Conservation (phyloP, 2,329 filamentous ascomycete species). For the Arthrocladium fulminans region DNA sequence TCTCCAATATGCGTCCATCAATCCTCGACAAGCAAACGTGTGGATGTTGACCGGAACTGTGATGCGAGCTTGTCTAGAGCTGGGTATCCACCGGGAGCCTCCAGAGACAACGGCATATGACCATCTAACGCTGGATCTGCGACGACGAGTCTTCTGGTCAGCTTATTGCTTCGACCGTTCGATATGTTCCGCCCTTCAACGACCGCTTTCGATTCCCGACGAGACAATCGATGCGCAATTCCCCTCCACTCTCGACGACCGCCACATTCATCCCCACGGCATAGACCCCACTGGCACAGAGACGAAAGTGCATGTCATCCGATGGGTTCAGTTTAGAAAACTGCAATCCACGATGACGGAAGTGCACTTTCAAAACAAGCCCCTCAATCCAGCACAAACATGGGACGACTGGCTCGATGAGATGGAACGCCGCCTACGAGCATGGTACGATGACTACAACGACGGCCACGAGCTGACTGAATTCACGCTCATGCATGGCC, state of each 20-base stretch:
- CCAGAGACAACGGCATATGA: constrained; percentile 19
- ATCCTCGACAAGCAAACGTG: constrained; percentile 24
- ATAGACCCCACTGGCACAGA: constrained; percentile 21
- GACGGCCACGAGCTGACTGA: constrained; percentile 22
- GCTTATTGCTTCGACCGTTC: constrained; percentile 24
- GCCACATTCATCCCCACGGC: constrained; percentile 21
- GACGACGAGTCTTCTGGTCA: constrained; percentile 24
- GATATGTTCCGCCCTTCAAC: constrained; percentile 24
- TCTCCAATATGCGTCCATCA: constrained; percentile 24
- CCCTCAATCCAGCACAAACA: constrained; percentile 19
- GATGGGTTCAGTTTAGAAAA: constrained; percentile 23
- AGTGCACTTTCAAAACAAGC: constrained; percentile 25
- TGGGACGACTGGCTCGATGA: constrained; percentile 25
- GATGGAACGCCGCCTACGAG: constrained; percentile 23
- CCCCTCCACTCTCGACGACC: constrained; percentile 21
- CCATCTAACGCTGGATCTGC: constrained; percentile 22
- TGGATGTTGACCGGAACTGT: constrained; percentile 25
- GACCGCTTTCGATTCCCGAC: constrained; percentile 25
- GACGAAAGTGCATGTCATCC: constrained; percentile 22
- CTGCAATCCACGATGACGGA: constrained; percentile 25
- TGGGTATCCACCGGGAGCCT: constrained; percentile 23
- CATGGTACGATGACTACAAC: constrained; percentile 23
- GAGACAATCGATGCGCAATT: constrained; percentile 23
- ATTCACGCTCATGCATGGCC: constrained; percentile 22
- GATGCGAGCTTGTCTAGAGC: constrained; percentile 24